Base-by-base conservation (phyloP, 2,329 filamentous ascomycete genomes). In the Juglanconis oblonga region DNA sequence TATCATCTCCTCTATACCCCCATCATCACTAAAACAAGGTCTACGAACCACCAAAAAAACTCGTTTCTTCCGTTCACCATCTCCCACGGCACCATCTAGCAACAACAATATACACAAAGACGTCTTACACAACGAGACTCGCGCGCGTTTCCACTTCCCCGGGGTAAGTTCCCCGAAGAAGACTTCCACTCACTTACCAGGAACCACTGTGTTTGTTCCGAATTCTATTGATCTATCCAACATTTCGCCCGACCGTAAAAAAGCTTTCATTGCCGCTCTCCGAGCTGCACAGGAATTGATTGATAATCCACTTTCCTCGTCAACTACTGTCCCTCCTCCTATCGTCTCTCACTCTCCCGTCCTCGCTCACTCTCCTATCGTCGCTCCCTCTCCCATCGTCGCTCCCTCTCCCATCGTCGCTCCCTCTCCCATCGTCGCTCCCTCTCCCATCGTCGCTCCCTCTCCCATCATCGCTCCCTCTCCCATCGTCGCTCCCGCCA, bases 1-100 rank as follows among this genome's bases (percentile, higher is more conserved):
- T 42, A 10, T 42, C 38, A 4, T 42, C 38, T 42, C 38, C 38
- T 10, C 10, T 10, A 40, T 38, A 31, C 17, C 53, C 17, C 53
- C 33, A 36, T 40, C 47, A 38, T 3, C n/a, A 8, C 48, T 40
- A 40, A 29, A n/a, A 49, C 36, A 49, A 55, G 53, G 14, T 33
- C 44, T 49, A 48, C 44, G 33, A 38, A 33, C 42, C 53, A 40
- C 44, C 53, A 55, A 55, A 55, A 48, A 55, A 55, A 49, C n/a
- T 42, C n/a, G 10, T 42, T 42, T 10, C 38, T 14, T 42, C n/a
- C 7, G 10, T 13, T 53, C 53, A 44, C 53, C 44, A 49, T 55
- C 45, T 55, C 29, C 11, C 38, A 35, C 24, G 24, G 24, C 24
- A 44, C 45, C 53, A 44, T 2, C 3, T 8, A 14, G 3, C 17